Conservation (phyloP, 2,329 filamentous ascomycete genomes). For the Stenocarpella maydis region DNA sequence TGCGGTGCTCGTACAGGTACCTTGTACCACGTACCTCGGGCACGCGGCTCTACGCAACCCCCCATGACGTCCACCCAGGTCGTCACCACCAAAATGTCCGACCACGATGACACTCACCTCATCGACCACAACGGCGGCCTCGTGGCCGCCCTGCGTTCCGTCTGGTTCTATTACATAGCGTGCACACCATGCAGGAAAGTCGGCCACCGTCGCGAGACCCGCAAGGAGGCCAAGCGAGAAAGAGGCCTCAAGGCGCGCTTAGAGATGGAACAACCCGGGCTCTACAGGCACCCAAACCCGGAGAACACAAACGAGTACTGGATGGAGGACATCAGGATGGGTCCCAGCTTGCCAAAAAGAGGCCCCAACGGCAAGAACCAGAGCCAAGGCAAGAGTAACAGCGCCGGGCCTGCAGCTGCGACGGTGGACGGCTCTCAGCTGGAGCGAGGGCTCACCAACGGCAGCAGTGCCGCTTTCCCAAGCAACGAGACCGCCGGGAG, state of each 20-base stretch:
- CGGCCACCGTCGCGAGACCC: conserved; percentile 73
- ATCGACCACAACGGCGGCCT: conserved; percentile 42
- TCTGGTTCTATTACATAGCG: conserved; percentile 79
- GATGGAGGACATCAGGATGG: conserved; percentile 85
- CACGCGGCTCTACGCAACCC: conserved; percentile 27
- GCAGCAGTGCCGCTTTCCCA: conserved; percentile 44
- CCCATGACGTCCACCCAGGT: conserved; percentile 6
- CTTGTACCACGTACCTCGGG: conserved; percentile 25
- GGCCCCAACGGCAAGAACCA: conserved; percentile 60
- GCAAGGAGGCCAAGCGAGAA: conserved; percentile 73
- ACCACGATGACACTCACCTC: conserved; percentile 28
- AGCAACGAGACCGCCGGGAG: conserved; percentile 49
- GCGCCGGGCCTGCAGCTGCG: conserved; percentile 57
- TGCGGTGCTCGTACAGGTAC: conserved; percentile 23
- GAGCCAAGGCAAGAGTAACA: conserved; percentile 68
- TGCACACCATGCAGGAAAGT: conserved; percentile 82
- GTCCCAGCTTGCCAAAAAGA: conserved; percentile 76
- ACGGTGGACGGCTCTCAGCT: conserved; percentile 49
- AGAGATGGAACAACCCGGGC: conserved; percentile 73
- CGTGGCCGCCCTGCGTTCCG: conserved; percentile 73
- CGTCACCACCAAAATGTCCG: conserved; percentile 30
- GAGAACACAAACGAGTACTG: conserved; percentile 91
- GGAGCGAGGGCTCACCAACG: conserved; percentile 38
- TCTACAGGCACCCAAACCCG: conserved; percentile 81
- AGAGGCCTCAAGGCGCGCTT: conserved; percentile 70